Conservation (phyloP, 2,329 filamentous ascomycete species). For the Aaosphaeria pasadenensis region DNA sequence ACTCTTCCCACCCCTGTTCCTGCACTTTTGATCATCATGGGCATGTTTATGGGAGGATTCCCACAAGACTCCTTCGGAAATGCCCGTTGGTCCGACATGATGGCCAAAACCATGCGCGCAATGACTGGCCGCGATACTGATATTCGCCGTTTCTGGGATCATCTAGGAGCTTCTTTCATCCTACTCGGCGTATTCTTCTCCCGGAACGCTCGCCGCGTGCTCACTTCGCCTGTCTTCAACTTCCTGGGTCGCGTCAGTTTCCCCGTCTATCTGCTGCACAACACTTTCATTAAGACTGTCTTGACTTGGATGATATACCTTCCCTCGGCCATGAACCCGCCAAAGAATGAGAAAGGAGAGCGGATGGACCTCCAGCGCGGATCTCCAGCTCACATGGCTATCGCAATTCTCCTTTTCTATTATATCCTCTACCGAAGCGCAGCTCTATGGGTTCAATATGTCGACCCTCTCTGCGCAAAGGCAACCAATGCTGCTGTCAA, state of each 20-base stretch:
- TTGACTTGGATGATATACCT: slow-evolving; percentile 59
- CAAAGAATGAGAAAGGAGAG: slow-evolving; percentile 33
- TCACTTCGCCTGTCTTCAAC: slow-evolving; percentile 55
- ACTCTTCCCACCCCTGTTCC: slow-evolving; percentile 49
- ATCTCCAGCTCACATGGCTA: slow-evolving; percentile 26
- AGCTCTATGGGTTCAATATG: slow-evolving; percentile 29
- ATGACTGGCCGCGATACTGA: slow-evolving; percentile 50
- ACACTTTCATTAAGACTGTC: slow-evolving; percentile 57
- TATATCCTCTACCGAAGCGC: slow-evolving; percentile 34
- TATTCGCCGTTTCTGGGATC: slow-evolving; percentile 49
- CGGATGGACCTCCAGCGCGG: slow-evolving; percentile 33
- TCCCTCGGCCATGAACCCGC: slow-evolving; percentile 36
- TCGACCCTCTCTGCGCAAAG: slow-evolving; percentile 35
- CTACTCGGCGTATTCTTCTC: slow-evolving; percentile 54
- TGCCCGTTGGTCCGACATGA: slow-evolving; percentile 52
- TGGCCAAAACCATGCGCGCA: slow-evolving; percentile 42
- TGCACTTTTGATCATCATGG: slow-evolving; percentile 49
- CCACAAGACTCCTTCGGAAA: slow-evolving; percentile 56
- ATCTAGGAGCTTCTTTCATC: slow-evolving; percentile 49
- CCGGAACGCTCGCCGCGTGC: slow-evolving; percentile 48
- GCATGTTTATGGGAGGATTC: slow-evolving; percentile 59
- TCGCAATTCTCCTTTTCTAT: slow-evolving; percentile 34
- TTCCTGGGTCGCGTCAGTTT: slow-evolving; percentile 65
- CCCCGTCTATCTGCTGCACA: slow-evolving; percentile 63
- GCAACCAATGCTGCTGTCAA: slow-evolving; percentile 27